Conservation (phyloP, 176 grass and related monocot species). For the Musa schizocarpa region DNA sequence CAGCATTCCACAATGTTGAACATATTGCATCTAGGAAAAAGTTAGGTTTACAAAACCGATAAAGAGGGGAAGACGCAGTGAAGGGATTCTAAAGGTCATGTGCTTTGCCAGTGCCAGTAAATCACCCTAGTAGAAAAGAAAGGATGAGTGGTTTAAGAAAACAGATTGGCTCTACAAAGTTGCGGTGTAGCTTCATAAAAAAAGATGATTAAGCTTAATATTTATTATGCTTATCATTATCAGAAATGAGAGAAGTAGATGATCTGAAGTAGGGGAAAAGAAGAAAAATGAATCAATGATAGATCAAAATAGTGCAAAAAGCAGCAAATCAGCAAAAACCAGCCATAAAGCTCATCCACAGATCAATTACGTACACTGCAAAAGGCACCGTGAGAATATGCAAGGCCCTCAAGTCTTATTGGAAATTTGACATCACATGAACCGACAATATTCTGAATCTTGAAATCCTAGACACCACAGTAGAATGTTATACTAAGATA, state of each 20-base stretch:
- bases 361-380: slow-evolving; percentile 55
- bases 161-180: background rate
- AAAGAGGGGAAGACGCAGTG: background rate
- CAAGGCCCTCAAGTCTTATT: slow-evolving; percentile 93
- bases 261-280: background rate
- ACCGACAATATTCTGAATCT: slow-evolving; percentile 94
- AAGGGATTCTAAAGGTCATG: too few relatives aligned
- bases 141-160: background rate
- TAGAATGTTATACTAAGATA: background rate
- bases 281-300: background rate
- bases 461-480: slow-evolving; percentile 56
- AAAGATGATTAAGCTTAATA: background rate
- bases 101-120: background rate
- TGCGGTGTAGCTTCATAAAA: background rate
- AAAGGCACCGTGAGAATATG: slow-evolving; percentile 94
- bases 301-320: background rate
- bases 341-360: background rate
- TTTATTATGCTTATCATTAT: too few relatives aligned
- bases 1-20: background rate
- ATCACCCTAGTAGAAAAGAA: background rate
- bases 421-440: slow-evolving; percentile 98
- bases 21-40: background rate
- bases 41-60: too few relatives aligned
- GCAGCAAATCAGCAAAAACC: background rate
- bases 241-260: background rate